Evolutionary conservation across 2,329 filamentous ascomycete genomes (phyloP).

Genomic region (Aciculosporium take): DNA sequence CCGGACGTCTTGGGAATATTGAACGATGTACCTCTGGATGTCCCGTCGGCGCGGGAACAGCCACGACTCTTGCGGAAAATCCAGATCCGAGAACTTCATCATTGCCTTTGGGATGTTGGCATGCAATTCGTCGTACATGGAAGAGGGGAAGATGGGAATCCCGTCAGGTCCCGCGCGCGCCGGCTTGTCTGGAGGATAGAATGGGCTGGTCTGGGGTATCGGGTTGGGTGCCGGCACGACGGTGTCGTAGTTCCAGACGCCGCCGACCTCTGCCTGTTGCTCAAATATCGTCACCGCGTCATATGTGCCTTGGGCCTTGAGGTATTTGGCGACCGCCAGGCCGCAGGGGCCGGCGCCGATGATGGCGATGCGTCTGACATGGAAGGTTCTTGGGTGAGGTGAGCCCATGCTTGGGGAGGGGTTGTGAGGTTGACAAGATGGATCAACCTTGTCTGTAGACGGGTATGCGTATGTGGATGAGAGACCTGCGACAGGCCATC

Average conservation of each 20-base stretch:
- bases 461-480: background rate
- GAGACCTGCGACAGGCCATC: no score
- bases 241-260: constrained; percentile 71
- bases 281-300: constrained; percentile 65
- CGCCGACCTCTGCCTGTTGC: constrained; percentile 61
- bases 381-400: constrained; percentile 20
- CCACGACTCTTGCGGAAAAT: constrained; percentile 48
- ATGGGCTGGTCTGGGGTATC: constrained; percentile 57
- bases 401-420: constrained; percentile 16
- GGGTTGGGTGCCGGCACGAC: constrained; percentile 30
- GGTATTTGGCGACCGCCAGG: constrained; percentile 65
- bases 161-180: constrained; percentile 27
- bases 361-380: constrained; percentile 53
- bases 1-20: constrained; percentile 55
- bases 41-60: constrained; percentile 61
- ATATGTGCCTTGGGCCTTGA: constrained; percentile 55
- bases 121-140: constrained; percentile 69
- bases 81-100: constrained; percentile 64
- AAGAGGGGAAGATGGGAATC: constrained; percentile 57
- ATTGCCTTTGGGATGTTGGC: constrained; percentile 74
- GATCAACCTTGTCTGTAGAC: no score
- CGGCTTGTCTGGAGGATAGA: constrained; percentile 48
- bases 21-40: constrained; percentile 59
- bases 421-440: no score
- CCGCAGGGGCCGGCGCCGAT: constrained; percentile 75